A percentile compares a stretch with the other conserved stretches of the same genome.
phyloP scores from a whole-genome alignment of 345 rosid species.

The Microcos paniculata region DNA sequence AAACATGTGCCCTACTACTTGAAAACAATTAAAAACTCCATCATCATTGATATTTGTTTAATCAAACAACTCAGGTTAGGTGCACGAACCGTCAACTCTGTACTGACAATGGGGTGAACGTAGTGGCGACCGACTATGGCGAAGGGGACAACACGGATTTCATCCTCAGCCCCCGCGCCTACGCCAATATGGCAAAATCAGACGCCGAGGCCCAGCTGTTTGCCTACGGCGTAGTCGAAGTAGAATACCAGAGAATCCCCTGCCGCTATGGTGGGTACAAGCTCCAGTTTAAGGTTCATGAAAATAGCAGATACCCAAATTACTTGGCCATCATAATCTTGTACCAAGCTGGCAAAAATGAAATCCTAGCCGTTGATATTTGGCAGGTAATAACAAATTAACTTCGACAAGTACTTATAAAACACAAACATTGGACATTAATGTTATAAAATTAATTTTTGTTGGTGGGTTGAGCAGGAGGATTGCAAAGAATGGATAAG shows the following conservation, averaged over 20 bases:
- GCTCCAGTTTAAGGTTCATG: conserved; percentile 61
- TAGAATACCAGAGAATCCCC: conserved; percentile 68
- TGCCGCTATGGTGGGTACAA: conserved; percentile 54
- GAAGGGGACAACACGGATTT: conserved; percentile 81
- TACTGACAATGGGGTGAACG: conserved; percentile 55
- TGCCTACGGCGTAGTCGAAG: conserved; percentile 73
- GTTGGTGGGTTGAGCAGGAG: conserved; percentile 35
- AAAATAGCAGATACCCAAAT: conserved; percentile 55
- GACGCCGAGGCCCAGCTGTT: conserved; percentile 40
- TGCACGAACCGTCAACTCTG: conserved; percentile 64
- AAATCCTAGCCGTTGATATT: conserved; percentile 56
- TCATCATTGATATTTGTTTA: too few species aligned
- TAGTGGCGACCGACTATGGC: conserved; percentile 82
- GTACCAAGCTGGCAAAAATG: conserved; percentile 54
- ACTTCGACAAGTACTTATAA: too few species aligned
- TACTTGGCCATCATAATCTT: conserved; percentile 63
- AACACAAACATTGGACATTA: too few species aligned
- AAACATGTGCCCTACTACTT: background rate
- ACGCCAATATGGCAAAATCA: conserved; percentile 47
- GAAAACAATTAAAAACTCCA: background rate
- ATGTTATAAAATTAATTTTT: background rate
- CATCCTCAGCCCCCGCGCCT: conserved; percentile 71
- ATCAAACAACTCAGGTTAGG: conserved; percentile 48
- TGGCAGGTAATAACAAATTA: conserved; percentile 50
- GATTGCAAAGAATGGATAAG: conserved; percentile 59